Evolutionary conservation across 2,329 filamentous ascomycete genomes (phyloP).

Genomic region (Huntiella abstrusa): DNA sequence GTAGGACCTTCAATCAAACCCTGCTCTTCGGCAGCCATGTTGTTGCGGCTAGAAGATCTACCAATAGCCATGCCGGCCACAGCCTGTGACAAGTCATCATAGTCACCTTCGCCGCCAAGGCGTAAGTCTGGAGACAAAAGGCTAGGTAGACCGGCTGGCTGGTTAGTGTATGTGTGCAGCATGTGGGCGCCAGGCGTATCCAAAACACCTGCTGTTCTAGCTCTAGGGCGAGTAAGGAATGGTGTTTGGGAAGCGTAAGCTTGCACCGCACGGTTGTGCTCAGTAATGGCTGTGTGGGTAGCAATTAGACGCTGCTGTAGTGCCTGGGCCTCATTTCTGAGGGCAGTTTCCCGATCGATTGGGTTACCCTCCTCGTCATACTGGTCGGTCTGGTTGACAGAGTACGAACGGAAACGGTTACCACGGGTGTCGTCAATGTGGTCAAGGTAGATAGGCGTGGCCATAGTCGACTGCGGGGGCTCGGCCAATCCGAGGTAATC

Average conservation of each 20-base stretch:
- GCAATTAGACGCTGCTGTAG: conserved; percentile 44
- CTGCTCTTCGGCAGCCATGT: conserved; percentile 58
- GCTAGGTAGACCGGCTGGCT: conserved; percentile 46
- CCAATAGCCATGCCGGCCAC: conserved; percentile 64
- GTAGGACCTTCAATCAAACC: conserved; percentile 68
- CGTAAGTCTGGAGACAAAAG: conserved; percentile 59
- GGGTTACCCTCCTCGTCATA: conserved; percentile 81
- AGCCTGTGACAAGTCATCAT: conserved; percentile 61
- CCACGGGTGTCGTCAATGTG: conserved; percentile 59
- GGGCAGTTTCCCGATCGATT: conserved; percentile 35
- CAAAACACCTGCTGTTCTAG: conserved; percentile 76
- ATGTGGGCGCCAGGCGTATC: conserved; percentile 54
- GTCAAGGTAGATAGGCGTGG: conserved; percentile 49
- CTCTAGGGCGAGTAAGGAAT: conserved; percentile 56
- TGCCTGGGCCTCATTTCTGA: conserved; percentile 38
- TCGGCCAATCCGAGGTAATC: conserved; percentile 93
- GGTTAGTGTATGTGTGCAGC: conserved; percentile 57
- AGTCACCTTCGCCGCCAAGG: conserved; percentile 56
- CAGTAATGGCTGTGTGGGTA: conserved; percentile 56
- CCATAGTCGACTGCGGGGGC: conserved; percentile 68
- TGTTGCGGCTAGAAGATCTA: conserved; percentile 44
- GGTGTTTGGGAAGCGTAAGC: conserved; percentile 75
- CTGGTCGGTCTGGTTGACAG: conserved; percentile 95
- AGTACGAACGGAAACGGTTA: conserved; percentile 89
- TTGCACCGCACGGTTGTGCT: conserved; percentile 84